Conservation (phyloP, 169 alveolate genomes). For the Perkinsus olseni region DNA sequence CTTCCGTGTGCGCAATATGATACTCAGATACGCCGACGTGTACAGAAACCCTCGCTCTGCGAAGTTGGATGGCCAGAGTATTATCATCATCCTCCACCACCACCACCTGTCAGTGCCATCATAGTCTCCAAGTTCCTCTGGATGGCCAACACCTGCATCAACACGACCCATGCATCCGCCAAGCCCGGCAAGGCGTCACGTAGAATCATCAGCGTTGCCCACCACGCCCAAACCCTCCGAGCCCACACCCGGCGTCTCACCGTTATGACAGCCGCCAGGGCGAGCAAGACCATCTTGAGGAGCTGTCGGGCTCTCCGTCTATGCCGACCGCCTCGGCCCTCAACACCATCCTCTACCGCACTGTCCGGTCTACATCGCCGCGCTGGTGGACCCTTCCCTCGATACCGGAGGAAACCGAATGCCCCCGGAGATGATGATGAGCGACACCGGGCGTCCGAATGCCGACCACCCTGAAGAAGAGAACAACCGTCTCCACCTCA, state of each 20-base stretch:
- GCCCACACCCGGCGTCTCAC: too few relatives aligned
- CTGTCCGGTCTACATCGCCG: not conserved
- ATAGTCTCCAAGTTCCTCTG: too few relatives aligned
- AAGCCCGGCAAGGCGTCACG: too few relatives aligned
- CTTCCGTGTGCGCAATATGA: not conserved
- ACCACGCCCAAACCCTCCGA: too few relatives aligned
- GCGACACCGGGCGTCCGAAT: not conserved
- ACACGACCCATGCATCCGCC: too few relatives aligned
- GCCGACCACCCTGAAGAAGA: not conserved
- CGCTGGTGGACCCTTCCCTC: not conserved
- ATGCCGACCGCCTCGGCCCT: not conserved
- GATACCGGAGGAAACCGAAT: not conserved
- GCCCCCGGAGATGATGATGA: not conserved
- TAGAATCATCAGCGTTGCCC: too few relatives aligned
- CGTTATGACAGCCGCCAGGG: not conserved
- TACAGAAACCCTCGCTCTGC: too few relatives aligned
- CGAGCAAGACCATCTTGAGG: not conserved
- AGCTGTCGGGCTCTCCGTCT: not conserved
- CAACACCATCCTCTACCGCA: not conserved
- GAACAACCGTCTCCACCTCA: too few relatives aligned
- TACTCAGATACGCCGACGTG: not conserved
- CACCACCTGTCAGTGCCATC: too few relatives aligned
- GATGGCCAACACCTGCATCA: too few relatives aligned
- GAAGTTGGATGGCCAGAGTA: too few relatives aligned
- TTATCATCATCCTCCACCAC: too few relatives aligned